Conservation (phyloP, 306 rosid species). For the Vicia sativa region DNA sequence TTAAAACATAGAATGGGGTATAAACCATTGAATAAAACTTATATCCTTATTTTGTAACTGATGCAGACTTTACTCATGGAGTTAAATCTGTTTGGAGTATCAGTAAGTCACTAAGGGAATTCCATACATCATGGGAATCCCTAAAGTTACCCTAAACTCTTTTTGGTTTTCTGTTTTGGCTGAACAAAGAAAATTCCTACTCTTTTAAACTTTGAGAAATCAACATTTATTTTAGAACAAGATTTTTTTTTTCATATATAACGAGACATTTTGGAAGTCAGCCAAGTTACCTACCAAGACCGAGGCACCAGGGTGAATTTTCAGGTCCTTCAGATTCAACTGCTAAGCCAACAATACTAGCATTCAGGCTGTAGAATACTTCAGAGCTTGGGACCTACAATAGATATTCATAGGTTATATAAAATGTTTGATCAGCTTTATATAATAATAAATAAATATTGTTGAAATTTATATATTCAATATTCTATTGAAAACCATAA, state of each 20-base stretch:
- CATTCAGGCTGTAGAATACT: conserved; percentile 72
- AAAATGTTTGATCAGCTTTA: not conserved
- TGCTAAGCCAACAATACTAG: conserved; percentile 85
- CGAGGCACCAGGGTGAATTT: conserved; percentile 74
- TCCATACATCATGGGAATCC: not conserved
- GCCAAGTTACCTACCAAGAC: conserved; percentile 74
- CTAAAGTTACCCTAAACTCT: not conserved
- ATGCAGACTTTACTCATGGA: not conserved
- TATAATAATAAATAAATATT: conserved; percentile 3
- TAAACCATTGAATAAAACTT: not conserved
- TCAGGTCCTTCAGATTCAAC: conserved; percentile 61
- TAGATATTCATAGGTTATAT: conserved; percentile 25
- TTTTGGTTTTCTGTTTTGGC: not conserved
- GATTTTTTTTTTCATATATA: not conserved
- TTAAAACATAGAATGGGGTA: too few species aligned
- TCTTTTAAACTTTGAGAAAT: not conserved
- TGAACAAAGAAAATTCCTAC: not conserved
- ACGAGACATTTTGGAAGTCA: conserved; percentile 26
- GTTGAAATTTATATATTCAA: not conserved
- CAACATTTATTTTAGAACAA: conserved; percentile 6
- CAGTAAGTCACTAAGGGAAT: not conserved
- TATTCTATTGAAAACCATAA: conserved; percentile 1
- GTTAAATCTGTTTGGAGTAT: not conserved
- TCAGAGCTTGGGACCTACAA: conserved; percentile 77
- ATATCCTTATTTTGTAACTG: not conserved